Conservation (phyloP, 2,329 filamentous ascomycete genomes). For the Diaporthe ilicicola region DNA sequence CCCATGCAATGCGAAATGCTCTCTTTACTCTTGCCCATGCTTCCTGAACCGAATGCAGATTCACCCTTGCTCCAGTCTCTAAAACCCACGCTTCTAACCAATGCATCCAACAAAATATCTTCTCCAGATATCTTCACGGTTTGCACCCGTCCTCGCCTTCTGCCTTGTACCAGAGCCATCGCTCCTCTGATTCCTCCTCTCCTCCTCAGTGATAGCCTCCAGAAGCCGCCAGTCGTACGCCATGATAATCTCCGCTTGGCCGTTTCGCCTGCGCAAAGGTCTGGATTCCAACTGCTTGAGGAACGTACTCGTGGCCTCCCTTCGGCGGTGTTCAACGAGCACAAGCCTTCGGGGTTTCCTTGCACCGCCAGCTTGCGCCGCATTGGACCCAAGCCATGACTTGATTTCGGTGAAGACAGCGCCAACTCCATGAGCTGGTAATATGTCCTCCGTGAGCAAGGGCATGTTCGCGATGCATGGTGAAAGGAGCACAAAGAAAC, state of each 20-base stretch:
- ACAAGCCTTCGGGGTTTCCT: conserved; percentile 40
- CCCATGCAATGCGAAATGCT: conserved; percentile 8
- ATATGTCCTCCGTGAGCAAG: conserved; percentile 48
- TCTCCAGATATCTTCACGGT: conserved; percentile 38
- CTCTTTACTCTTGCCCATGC: conserved; percentile 6
- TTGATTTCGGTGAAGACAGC: conserved; percentile 43
- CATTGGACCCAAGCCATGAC: conserved; percentile 17
- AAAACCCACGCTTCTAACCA: background rate
- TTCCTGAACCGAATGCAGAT: background rate
- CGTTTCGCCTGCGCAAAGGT: conserved; percentile 36
- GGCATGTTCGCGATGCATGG: conserved; percentile 49
- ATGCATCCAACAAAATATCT: conserved; percentile 38
- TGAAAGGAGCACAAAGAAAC: conserved; percentile 50
- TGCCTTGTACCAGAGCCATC: conserved; percentile 22
- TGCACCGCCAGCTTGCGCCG: background rate
- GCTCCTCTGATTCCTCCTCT: conserved; percentile 39
- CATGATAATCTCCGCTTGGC: conserved; percentile 41
- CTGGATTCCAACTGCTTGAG: conserved; percentile 39
- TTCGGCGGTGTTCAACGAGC: conserved; percentile 44
- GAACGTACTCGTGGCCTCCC: conserved; percentile 41
- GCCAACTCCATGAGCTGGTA: conserved; percentile 52
- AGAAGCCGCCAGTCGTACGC: conserved; percentile 51
- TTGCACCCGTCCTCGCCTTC: conserved; percentile 12
- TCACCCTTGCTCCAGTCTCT: background rate
- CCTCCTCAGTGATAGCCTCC: conserved; percentile 41